Evolutionary conservation across 495 filamentous ascomycete genomes (phyloP).

Genomic region (Tuber umbilicatum): DNA sequence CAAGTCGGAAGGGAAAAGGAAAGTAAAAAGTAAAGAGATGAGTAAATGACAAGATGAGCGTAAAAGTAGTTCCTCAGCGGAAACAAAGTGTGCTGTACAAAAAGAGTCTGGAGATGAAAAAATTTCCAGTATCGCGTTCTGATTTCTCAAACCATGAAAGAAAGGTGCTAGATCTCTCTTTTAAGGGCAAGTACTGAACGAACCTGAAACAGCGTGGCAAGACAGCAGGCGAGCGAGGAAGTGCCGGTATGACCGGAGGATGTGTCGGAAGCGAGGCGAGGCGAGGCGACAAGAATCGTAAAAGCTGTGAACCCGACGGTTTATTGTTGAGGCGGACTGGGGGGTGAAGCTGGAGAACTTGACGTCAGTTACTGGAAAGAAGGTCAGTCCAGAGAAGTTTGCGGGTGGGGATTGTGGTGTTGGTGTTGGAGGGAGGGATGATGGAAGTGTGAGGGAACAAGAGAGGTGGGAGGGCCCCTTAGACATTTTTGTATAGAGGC

Average conservation of each 20-base stretch:
- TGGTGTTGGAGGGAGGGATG: neutral
- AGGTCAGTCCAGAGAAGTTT: constrained; percentile 30
- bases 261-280: constrained; percentile 1
- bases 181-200: neutral
- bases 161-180: neutral
- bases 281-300: neutral
- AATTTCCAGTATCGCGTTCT: constrained; percentile 1
- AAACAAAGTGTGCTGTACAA: constrained; percentile 6
- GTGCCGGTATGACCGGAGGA: neutral
- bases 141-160: neutral
- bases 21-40: neutral
- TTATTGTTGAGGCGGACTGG: neutral
- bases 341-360: neutral
- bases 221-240: neutral
- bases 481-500: constrained; percentile 24
- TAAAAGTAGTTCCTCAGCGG: constrained; percentile 4
- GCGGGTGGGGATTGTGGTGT: constrained; percentile 15
- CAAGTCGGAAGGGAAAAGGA: neutral
- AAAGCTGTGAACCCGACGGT: neutral
- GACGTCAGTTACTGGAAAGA: constrained; percentile 14
- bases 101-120: constrained; percentile 6
- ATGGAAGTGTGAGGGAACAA: constrained; percentile 25
- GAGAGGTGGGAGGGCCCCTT: constrained; percentile 27
- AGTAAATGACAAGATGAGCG: constrained; percentile 1
- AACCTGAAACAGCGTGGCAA: neutral